Evolutionary conservation across 2,329 filamentous ascomycete species (phyloP).

Genomic region (Trichoderma citrinoviride): DNA sequence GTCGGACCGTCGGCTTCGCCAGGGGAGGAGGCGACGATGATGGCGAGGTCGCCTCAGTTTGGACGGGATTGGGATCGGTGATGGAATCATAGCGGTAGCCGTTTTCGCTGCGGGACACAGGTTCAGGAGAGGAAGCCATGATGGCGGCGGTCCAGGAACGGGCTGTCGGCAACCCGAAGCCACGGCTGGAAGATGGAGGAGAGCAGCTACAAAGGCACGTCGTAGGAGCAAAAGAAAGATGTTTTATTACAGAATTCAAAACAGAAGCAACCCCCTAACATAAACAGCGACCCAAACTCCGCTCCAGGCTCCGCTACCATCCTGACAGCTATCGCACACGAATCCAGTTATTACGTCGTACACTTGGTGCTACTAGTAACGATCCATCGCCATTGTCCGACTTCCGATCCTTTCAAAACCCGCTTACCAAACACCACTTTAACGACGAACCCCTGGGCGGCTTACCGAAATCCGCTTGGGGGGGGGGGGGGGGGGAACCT

Average conservation of each 20-base stretch:
- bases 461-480: neutral
- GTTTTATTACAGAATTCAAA: neutral
- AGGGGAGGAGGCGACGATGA: neutral
- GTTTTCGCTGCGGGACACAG: constrained; percentile 11
- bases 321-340: neutral
- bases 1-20: constrained; percentile 29
- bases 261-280: neutral
- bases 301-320: constrained; percentile 2
- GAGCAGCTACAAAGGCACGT: neutral
- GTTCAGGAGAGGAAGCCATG: neutral
- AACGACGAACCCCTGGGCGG: neutral
- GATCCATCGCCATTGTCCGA: constrained; percentile 3
- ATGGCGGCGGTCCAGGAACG: neutral
- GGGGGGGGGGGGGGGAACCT: neutral
- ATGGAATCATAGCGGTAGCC: constrained; percentile 24
- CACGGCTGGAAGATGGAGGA: neutral
- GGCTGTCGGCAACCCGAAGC: neutral
- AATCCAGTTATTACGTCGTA: neutral
- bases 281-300: neutral
- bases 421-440: neutral
- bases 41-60: neutral
- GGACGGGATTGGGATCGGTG: neutral
- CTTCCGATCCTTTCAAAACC: neutral
- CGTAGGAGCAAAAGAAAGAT: neutral
- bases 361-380: neutral